Conservation (phyloP, 2,329 filamentous ascomycete species). For the Aspergillus pseudoviridinutans region DNA sequence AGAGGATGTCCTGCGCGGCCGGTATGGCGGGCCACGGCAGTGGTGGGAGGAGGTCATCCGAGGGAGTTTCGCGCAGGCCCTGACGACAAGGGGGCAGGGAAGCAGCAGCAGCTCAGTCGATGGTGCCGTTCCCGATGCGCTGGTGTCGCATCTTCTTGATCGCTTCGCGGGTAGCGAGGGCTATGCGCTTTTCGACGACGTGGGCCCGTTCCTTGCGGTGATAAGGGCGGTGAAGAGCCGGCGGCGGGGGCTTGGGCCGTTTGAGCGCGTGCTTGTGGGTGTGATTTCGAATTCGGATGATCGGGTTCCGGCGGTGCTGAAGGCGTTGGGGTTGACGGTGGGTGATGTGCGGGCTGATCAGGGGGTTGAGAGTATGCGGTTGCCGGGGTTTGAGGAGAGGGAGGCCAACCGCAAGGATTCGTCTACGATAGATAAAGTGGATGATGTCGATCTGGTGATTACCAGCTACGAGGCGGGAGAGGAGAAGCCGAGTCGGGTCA, state of each 20-base stretch:
- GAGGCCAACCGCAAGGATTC: not conserved
- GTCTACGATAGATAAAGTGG: not conserved
- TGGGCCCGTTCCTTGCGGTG: conserved; percentile 30
- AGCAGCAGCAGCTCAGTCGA: not conserved
- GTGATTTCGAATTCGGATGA: conserved; percentile 47
- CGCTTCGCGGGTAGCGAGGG: conserved; percentile 39
- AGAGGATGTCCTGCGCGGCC: conserved; percentile 29
- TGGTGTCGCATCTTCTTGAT: conserved; percentile 34
- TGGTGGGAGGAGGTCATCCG: conserved; percentile 45
- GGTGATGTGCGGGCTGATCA: conserved; percentile 32
- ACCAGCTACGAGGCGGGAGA: conserved; percentile 45
- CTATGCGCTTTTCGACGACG: conserved; percentile 41
- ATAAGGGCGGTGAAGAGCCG: conserved; percentile 4
- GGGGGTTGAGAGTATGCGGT: conserved; percentile 23
- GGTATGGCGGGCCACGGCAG: conserved; percentile 36
- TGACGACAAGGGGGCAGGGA: conserved; percentile 8
- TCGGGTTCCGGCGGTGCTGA: conserved; percentile 37
- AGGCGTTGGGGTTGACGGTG: conserved; percentile 36
- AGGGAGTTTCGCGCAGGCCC: conserved; percentile 30
- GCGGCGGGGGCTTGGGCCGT: conserved; percentile 11
- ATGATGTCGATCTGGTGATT: conserved; percentile 43
- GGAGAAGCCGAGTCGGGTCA: conserved; percentile 40
- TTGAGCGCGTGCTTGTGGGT: conserved; percentile 38
- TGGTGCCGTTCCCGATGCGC: conserved; percentile 26
- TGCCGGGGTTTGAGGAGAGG: conserved; percentile 19